Conservation (phyloP, 1,284 basidiomycete species). For the Inonotus hispidus region DNA sequence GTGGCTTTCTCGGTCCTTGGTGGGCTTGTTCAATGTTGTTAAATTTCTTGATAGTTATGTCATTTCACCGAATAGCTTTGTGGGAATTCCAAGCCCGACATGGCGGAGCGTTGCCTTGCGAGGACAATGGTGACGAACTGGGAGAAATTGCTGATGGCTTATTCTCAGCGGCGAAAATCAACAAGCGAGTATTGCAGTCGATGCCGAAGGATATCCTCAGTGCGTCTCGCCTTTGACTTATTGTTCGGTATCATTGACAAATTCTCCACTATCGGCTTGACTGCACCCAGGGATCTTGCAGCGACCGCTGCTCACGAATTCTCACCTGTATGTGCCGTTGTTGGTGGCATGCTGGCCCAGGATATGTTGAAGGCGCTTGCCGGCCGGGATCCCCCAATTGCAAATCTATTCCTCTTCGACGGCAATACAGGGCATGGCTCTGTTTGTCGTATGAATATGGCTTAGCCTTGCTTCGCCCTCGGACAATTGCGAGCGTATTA, state of each 20-base stretch:
- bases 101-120: conserved; percentile 50
- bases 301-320: conserved; percentile 80
- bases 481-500: not conserved
- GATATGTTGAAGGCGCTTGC: conserved; percentile 91
- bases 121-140: conserved; percentile 47
- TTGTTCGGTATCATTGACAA: not conserved
- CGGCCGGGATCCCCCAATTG: conserved; percentile 85
- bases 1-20: conserved; percentile 69
- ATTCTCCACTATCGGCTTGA: not conserved
- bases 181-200: conserved; percentile 55
- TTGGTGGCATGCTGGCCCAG: conserved; percentile 92
- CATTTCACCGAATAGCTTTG: conserved; percentile 45
- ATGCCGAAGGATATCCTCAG: conserved; percentile 55
- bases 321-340: conserved; percentile 84
- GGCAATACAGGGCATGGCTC: conserved; percentile 74
- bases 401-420: conserved; percentile 90
- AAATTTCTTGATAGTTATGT: conserved; percentile 13
- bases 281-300: conserved; percentile 46
- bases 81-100: conserved; percentile 78
- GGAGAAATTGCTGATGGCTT: conserved; percentile 55
- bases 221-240: conserved; percentile 31
- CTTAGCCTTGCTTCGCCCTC: conserved; percentile 17
- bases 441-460: conserved; percentile 51
- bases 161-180: conserved; percentile 59
- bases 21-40: conserved; percentile 27